Evolutionary conservation across 495 filamentous ascomycete species (phyloP), one percentile per base, ranked within the genome.

Genomic region (Margaritispora aquatica): DNA sequence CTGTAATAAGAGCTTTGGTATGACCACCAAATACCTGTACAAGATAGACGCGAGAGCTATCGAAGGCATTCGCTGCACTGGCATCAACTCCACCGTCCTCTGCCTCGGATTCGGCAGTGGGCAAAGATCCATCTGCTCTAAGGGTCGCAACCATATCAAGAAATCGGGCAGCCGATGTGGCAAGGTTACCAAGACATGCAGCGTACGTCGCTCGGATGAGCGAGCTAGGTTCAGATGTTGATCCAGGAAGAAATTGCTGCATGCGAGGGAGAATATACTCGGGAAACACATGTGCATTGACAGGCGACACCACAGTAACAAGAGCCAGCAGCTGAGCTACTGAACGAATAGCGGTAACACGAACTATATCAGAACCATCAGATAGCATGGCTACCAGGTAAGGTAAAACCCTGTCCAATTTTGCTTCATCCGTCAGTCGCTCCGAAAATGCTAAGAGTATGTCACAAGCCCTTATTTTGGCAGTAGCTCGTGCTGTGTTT

Each of bases 201-300:
- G 95, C 95, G 72, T 96, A 97, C 1, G 90, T 92, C 44, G 90
- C 86, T 53, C 93, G 84, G 10, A 96, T 86, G 48, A 93, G 70
- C 2, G 88, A 72, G 57, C 81, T 88, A 17, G 84, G 80, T n/a
- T 74, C 79, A 3, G 77, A 65, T 51, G 70, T 73, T 5, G 79
- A 73, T 26, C 76, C 79, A 47, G 75, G 72, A 49, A 93, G 71
- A 59, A 94, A 87, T 17, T 81, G 76, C 63, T 92, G 82, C 64
- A 97, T 80, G 34, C 89, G 80, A 2, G 88, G 91, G 57, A 97
- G 83, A 29, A 99, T 87, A 71, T 97, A 99, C 66, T 97, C 94
- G 0, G 93, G 87, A 68, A 97, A 97, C 2, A 97, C 79, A 73
- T 96, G 89, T 15, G 93, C 91, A 70, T 99, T 99, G 51, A 97